These are phyloP conservation scores for Zymoseptoria crescenta DNA, from an alignment of 2,329 filamentous ascomycete species.

Conservation along the genomic window DNA sequence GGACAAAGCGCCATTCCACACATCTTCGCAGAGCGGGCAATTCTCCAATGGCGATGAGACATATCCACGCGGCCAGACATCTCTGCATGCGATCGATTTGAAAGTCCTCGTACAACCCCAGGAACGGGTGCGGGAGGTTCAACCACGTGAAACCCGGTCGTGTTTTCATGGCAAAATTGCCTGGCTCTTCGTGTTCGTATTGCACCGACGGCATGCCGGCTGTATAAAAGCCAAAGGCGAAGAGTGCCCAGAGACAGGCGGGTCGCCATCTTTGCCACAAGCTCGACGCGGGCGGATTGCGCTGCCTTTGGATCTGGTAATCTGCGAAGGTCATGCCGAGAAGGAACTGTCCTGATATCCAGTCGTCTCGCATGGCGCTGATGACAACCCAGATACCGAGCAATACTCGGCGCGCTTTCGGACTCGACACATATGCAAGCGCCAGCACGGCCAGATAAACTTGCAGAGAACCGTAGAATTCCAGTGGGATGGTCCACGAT, in stretches of 20 bases:
- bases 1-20: conserved; percentile 43
- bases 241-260: not conserved
- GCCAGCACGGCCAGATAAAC: conserved; percentile 5
- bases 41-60: conserved; percentile 7
- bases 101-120: conserved; percentile 5
- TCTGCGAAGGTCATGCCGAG: conserved; percentile 11
- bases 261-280: conserved; percentile 1
- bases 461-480: conserved; percentile 10
- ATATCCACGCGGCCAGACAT: conserved; percentile 6
- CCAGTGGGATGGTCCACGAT: conserved; percentile 11
- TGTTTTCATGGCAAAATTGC: not conserved
- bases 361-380: conserved; percentile 9
- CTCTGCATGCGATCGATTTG: conserved; percentile 9
- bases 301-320: conserved; percentile 5
- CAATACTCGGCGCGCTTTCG: not conserved
- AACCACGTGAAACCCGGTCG: conserved; percentile 8
- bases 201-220: conserved; percentile 3
- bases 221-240: conserved; percentile 9
- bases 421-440: conserved; percentile 2
- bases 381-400: conserved; percentile 1
- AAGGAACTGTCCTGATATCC: conserved; percentile 10
- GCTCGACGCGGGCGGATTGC: not conserved
- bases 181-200: not conserved
- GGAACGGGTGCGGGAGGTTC: conserved; percentile 1
- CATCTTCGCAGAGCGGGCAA: conserved; percentile 35